Evolutionary conservation across 768 basidiomycete species (phyloP), one percentile per base, ranked within the genome.

Genomic region (Trametes villosa): DNA sequence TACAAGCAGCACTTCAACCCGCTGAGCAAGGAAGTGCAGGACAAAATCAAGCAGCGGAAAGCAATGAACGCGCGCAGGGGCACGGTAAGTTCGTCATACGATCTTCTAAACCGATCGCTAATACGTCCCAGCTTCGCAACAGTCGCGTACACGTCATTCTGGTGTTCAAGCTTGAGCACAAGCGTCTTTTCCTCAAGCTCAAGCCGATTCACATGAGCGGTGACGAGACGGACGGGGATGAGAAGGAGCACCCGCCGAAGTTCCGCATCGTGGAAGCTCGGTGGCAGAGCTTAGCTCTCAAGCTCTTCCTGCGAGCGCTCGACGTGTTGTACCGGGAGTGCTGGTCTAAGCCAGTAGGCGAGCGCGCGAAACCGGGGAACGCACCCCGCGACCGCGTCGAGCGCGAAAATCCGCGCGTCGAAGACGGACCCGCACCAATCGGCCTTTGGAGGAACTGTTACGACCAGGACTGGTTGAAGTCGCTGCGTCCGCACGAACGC

Each of bases 361-460:
- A 52, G 9, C 36, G 51, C 20, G 51, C 51, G 11, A 52, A 34
- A 24, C 24, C 22, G 8, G 51, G 51, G 2, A 52, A 52, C 36
- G 36, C 51, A 6, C 51, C 51, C 3, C 33, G 51, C 17, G 9
- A 24, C 22, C 51, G 51, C 22, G 22, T 52, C 7, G 33, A 38
- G 51, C 33, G 9, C 34, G 18, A 15, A n/a, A 24, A 40, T 11
- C 24, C 33, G 20, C 51, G 34, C 36, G 24, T 24, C 15, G 51
- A 52, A 40, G 51, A 52, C 29, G 24, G 51, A 12, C 9, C 40
- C 12, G 51, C 51, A 9, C 54, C 54, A 3, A n/a, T 46, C 31
- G 54, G 54, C 12, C 26, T 56, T 24, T 56, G 54, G 54, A 18
- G 33, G 33, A 56, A 56, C 44, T 56, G 54, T n/a, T 56, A 56